Base-by-base conservation (phyloP, 371 early-diverging fungal species). In the Syncephalis plumigaleata region DNA sequence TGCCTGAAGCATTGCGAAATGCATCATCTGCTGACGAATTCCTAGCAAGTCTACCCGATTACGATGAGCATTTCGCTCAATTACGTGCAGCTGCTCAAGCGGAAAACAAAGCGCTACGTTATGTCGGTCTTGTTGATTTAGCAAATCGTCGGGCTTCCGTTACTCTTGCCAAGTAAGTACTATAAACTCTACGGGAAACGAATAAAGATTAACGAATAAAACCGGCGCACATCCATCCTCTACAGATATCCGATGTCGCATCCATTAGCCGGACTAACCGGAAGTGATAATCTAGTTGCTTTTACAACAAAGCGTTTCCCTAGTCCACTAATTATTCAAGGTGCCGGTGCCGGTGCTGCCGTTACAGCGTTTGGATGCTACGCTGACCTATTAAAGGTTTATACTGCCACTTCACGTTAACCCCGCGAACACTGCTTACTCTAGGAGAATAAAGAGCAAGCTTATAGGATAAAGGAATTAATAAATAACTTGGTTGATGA, bases 301-400 rank as follows among this genome's bases (percentile, higher is more conserved):
- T 90, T 95, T 59, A 87, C 81, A 15, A 94, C 98, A 0, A 75
- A 83, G 58, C 68, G 87, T 26, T 97, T 93, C 77, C 86, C 92
- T 21, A 88, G 71, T 55, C 88, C 89, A 24, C 61, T 97, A 44
- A 90, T 91, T 60, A 79, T 97, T 49, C 92, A 91, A 67, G 97
- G 97, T 13, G 84, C 94, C 36, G 97, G 97, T 21, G 97, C 97
- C 18, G 97, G 97, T 17, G 87, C 85, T 27, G 86, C 80, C n/a
- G 92, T 92, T 45, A 96, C 97, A 17, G 91, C 95, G 2, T 91
- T 86, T 65, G 97, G 97, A 37, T 86, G 94, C 57, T 87, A 85
- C 54, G 74, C 85, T 17, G 96, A 95, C 60, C 52, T 92, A 21
- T 67, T 92, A 48, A 82, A 81, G 66, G 70, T 84, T 31, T 11